These are phyloP conservation scores for Puccinia novopanici DNA, from an alignment of 1,284 basidiomycete genomes.

Conservation along the genomic window DNA sequence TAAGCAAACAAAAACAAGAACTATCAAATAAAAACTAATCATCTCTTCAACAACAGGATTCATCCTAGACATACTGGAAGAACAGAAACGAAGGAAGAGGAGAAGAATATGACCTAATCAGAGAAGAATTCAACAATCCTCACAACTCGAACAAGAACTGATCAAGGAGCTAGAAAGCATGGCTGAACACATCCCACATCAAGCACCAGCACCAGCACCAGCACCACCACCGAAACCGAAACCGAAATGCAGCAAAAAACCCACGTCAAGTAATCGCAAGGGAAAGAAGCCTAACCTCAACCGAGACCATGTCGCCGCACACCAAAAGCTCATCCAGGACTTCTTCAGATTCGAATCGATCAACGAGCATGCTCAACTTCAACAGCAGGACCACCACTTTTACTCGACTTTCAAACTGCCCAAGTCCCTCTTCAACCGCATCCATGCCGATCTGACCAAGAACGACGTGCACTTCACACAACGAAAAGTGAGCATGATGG, in stretches of 20 bases:
- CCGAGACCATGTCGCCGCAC: slow-evolving; percentile 14
- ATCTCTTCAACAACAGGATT: background rate
- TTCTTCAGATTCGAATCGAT: background rate
- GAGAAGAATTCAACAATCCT: background rate
- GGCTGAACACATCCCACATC: background rate
- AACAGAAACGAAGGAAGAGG: slow-evolving; percentile 10
- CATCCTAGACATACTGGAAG: slow-evolving; percentile 6
- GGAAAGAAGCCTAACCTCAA: slow-evolving; percentile 29
- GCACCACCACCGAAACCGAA: background rate
- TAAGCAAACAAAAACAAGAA: background rate
- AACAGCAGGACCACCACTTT: background rate
- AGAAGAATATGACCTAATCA: background rate
- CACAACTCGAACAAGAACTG: background rate
- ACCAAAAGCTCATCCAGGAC: slow-evolving; percentile 6
- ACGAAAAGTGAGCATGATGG: background rate
- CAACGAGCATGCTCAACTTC: no score
- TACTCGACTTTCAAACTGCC: background rate
- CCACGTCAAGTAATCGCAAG: background rate
- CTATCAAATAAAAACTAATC: no score
- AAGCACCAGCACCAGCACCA: background rate
- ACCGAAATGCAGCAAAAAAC: background rate
- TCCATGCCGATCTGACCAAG: slow-evolving; percentile 1
- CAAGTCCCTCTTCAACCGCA: background rate
- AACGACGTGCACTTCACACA: slow-evolving; percentile 30
- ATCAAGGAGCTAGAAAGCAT: background rate